Evolutionary conservation across 768 basidiomycete species (phyloP), one percentile per base, ranked within the genome.

Genomic region (Mycena alexandri): DNA sequence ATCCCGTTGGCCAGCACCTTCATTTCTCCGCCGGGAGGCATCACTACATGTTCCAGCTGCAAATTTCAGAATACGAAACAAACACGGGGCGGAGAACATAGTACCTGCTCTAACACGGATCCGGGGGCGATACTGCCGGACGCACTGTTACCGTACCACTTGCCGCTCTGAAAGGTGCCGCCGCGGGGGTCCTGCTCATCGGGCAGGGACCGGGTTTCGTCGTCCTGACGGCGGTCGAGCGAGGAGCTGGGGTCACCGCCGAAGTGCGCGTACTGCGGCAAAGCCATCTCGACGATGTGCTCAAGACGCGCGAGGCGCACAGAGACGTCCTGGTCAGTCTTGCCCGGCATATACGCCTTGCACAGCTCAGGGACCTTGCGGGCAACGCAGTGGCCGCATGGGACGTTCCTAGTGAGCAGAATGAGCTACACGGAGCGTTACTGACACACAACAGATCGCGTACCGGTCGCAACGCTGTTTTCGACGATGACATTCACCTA

Each of bases 381-480:
- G 56, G 93, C 89, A 69, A 94, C 78, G 71, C 93, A 95, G 90
- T 95, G 58, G 51, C 38, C 47, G 56, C 64, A 71, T 22, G 63
- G 72, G 38, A 74, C 65, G 42, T 63, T 65, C 60, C 61, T 70
- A 52, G 70, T 52, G 52, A 58, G 13, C 29, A 24, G 36, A 33
- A 25, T 59, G 44, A 21, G 57, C n/a, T 25, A 16, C 10, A 11
- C 12, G 46, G 3, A 25, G 11, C 5, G 29, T 46, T 47, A 9
- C 13, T 10, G 19, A 29, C 6, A 6, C 7, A 14, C 5, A 17
- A 59, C 9, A 14, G 41, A n/a, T n/a, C n/a, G n/a, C 34, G 1
- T 70, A 94, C 93, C 93, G 87, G 78, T 95, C 92, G 80, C 93
- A 95, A 92, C 95, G 76, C 52, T 95, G 93, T 76, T 95, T 95